These are phyloP conservation scores for Ilyonectria mors-panacis DNA, from an alignment of 2,329 filamentous ascomycete genomes.

Conservation along the genomic window DNA sequence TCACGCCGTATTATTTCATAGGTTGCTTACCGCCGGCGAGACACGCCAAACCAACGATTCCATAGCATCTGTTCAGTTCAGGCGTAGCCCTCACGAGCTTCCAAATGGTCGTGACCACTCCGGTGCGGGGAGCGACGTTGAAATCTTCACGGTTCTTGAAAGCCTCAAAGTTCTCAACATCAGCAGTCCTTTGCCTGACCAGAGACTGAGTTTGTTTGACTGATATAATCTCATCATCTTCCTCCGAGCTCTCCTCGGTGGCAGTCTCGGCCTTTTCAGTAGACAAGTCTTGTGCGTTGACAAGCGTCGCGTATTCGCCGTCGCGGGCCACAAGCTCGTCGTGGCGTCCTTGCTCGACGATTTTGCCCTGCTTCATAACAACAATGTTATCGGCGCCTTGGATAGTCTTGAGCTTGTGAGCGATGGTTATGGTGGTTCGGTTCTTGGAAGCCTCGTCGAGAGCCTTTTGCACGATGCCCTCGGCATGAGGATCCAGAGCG, in stretches of 20 bases:
- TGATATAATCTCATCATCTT: background rate
- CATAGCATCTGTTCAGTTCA: background rate
- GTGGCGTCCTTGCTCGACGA: slow-evolving; percentile 70
- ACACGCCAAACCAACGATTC: background rate
- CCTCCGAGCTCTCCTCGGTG: background rate
- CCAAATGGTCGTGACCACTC: background rate
- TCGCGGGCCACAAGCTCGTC: slow-evolving; percentile 63
- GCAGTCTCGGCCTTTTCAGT: background rate
- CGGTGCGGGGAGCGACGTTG: background rate
- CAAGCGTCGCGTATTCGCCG: slow-evolving; percentile 64
- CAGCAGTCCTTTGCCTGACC: background rate
- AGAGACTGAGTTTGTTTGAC: background rate
- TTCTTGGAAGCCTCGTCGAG: slow-evolving; percentile 66
- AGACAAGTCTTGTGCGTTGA: slow-evolving; percentile 54
- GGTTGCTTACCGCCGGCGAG: background rate
- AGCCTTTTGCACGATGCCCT: slow-evolving; percentile 66
- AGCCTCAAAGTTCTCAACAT: background rate
- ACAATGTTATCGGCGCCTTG: slow-evolving; percentile 74
- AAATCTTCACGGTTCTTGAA: background rate
- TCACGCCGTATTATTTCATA: background rate
- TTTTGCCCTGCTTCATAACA: slow-evolving; percentile 69
- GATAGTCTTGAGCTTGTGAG: slow-evolving; percentile 70
- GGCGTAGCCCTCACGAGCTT: background rate
- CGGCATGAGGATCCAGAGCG: slow-evolving; percentile 60
- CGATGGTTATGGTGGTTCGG: slow-evolving; percentile 71